A percentile compares a stretch with the other conserved stretches of the same genome.
phyloP scores from a whole-genome alignment of 1,284 basidiomycete genomes.

The Cryptococcus wingfieldii region DNA sequence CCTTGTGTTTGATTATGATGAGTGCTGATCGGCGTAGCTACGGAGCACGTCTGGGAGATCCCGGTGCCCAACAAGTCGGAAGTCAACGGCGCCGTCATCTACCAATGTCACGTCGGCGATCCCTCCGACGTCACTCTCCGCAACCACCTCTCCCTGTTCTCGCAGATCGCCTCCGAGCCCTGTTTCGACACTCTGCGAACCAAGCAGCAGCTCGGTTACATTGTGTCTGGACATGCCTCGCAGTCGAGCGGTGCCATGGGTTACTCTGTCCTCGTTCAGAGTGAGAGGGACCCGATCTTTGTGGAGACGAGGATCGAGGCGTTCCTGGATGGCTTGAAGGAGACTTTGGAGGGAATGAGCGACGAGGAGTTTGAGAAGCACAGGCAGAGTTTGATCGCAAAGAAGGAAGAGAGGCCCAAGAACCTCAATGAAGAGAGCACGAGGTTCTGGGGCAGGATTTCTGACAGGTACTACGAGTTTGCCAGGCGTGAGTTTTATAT shows the following conservation, averaged over 20 bases:
- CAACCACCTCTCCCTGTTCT: constrained; percentile 48
- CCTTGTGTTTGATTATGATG: neutral
- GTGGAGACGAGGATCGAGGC: constrained; percentile 83
- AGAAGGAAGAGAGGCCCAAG: constrained; percentile 69
- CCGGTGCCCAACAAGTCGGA: constrained; percentile 81
- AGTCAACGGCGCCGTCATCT: constrained; percentile 76
- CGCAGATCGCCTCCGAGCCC: constrained; percentile 80
- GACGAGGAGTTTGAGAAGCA: constrained; percentile 64
- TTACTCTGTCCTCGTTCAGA: constrained; percentile 84
- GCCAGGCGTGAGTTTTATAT: constrained; percentile 54
- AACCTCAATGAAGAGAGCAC: constrained; percentile 63
- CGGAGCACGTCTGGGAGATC: constrained; percentile 66
- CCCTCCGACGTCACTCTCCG: constrained; percentile 54
- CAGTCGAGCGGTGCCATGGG: constrained; percentile 66
- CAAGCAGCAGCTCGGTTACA: constrained; percentile 93
- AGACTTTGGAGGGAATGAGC: constrained; percentile 57
- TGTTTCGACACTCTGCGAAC: constrained; percentile 94
- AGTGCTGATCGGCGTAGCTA: constrained; percentile 50
- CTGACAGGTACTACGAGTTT: constrained; percentile 74
- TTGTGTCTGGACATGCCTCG: constrained; percentile 60
- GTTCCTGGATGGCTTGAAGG: constrained; percentile 71
- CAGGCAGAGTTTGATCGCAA: constrained; percentile 61
- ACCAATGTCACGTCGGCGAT: constrained; percentile 64
- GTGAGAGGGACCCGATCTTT: constrained; percentile 76
- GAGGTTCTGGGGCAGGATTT: constrained; percentile 66